A percentile compares a stretch with the other conserved stretches of the same genome.
phyloP scores from a whole-genome alignment of 805 yeast genomes.

The Geotrichum ghanense region DNA sequence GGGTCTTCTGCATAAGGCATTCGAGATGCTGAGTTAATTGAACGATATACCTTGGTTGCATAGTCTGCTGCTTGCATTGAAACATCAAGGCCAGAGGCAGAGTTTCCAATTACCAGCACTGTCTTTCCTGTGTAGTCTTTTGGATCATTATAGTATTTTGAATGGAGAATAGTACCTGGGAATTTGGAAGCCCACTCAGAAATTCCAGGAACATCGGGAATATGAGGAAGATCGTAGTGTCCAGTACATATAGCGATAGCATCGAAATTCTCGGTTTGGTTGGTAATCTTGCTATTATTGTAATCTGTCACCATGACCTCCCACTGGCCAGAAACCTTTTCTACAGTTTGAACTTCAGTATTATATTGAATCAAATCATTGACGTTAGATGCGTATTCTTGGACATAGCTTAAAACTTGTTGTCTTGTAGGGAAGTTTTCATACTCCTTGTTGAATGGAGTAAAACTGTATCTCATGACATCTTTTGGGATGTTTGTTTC shows the following conservation, averaged over 20 bases:
- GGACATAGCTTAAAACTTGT: conserved; percentile 52
- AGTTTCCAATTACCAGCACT: conserved; percentile 62
- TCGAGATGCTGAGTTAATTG: conserved; percentile 20
- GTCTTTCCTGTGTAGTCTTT: conserved; percentile 32
- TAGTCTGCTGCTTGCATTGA: conserved; percentile 45
- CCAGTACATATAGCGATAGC: conserved; percentile 58
- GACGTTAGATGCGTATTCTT: conserved; percentile 39
- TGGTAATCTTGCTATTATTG: neutral
- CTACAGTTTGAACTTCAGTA: conserved; percentile 36
- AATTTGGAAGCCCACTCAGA: conserved; percentile 32
- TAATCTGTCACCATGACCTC: conserved; percentile 26
- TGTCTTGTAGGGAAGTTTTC: conserved; percentile 46
- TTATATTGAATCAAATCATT: conserved; percentile 32
- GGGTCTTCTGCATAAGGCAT: neutral
- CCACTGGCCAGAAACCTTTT: conserved; percentile 32
- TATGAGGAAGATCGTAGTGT: conserved; percentile 47
- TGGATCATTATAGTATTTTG: conserved; percentile 43
- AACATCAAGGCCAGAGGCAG: conserved; percentile 68
- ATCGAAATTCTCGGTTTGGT: conserved; percentile 32
- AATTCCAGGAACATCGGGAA: conserved; percentile 48
- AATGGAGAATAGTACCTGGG: conserved; percentile 43
- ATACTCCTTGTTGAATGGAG: conserved; percentile 30
- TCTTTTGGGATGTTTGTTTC: conserved; percentile 60
- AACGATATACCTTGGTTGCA: conserved; percentile 35
- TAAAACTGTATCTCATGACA: conserved; percentile 54